Evolutionary conservation across 352 stramenopile species (phyloP).

Genomic region (Globisporangium perplexum): DNA sequence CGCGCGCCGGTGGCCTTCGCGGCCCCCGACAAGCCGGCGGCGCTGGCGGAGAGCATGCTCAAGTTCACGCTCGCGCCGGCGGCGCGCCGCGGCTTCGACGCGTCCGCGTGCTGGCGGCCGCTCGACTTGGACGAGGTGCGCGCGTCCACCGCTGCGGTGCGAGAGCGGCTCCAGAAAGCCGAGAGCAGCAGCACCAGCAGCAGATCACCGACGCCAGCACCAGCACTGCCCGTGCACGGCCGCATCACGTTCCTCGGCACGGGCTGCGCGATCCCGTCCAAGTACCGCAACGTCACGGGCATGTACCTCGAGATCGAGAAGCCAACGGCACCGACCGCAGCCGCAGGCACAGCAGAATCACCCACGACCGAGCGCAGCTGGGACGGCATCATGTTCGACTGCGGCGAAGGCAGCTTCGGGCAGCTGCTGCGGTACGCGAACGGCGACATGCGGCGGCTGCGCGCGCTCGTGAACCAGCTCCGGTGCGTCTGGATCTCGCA

Average conservation of each 20-base stretch:
- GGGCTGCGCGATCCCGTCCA: conserved; percentile 95
- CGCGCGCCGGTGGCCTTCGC: conserved; percentile 16
- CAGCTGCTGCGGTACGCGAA: conserved; percentile 81
- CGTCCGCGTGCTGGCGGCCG: conserved; percentile 36
- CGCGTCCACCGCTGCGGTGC: conserved; percentile 23
- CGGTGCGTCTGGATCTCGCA: conserved; percentile 97
- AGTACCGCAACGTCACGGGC: conserved; percentile 97
- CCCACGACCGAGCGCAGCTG: conserved; percentile 8
- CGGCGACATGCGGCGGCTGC: conserved; percentile 32
- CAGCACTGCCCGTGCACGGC: conserved; percentile 9
- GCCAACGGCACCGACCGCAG: background rate
- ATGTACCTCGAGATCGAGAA: conserved; percentile 86
- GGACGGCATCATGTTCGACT: conserved; percentile 91
- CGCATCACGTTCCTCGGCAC: conserved; percentile 95
- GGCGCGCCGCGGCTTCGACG: conserved; percentile 59
- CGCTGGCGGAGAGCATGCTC: conserved; percentile 69
- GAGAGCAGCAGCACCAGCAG: background rate
- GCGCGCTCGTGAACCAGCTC: conserved; percentile 59
- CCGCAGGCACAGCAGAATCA: too few species aligned
- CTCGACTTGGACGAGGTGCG: conserved; percentile 44
- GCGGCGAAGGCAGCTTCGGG: conserved; percentile 94
- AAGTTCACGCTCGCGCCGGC: conserved; percentile 55
- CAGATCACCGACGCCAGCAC: background rate
- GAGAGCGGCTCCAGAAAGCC: background rate
- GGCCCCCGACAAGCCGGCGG: conserved; percentile 20